Percentiles rank a stretch among this genome's conserved stretches.
Conservation (phyloP, 2,329 filamentous ascomycete species). For the Fusarium algeriense region DNA sequence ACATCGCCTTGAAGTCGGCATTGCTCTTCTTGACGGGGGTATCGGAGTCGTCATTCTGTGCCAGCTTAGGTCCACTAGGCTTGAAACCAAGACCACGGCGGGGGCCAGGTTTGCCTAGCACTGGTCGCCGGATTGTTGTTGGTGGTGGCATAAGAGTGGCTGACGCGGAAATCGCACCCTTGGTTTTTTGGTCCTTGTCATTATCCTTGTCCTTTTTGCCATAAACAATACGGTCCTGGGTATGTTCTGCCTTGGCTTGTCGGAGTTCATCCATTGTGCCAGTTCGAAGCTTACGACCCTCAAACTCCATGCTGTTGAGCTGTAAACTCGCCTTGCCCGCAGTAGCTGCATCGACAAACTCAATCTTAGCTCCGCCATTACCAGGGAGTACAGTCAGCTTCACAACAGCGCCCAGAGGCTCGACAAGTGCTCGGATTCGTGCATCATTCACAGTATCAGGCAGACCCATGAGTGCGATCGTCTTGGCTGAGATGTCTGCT, state of each 20-base stretch:
- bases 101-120: conserved; percentile 54
- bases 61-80: conserved; percentile 34
- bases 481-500: conserved; percentile 71
- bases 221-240: conserved; percentile 48
- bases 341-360: conserved; percentile 77
- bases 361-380: conserved; percentile 87
- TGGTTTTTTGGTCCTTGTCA: conserved; percentile 46
- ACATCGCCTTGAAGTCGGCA: conserved; percentile 69
- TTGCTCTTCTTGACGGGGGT: conserved; percentile 62
- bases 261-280: conserved; percentile 68
- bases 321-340: conserved; percentile 78
- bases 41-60: conserved; percentile 40
- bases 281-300: conserved; percentile 65
- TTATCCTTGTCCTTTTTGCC: conserved; percentile 45
- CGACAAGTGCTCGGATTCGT: conserved; percentile 79
- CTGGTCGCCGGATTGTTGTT: conserved; percentile 57
- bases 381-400: conserved; percentile 85
- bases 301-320: conserved; percentile 68
- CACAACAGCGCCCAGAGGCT: conserved; percentile 76
- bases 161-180: conserved; percentile 15
- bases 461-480: conserved; percentile 84
- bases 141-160: conserved; percentile 60
- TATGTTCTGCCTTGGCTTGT: conserved; percentile 60
- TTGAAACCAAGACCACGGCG: conserved; percentile 61
- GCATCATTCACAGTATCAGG: conserved; percentile 94